These are phyloP conservation scores for Mycena sanguinolenta DNA, from an alignment of 768 basidiomycete genomes.

Conservation along the genomic window DNA sequence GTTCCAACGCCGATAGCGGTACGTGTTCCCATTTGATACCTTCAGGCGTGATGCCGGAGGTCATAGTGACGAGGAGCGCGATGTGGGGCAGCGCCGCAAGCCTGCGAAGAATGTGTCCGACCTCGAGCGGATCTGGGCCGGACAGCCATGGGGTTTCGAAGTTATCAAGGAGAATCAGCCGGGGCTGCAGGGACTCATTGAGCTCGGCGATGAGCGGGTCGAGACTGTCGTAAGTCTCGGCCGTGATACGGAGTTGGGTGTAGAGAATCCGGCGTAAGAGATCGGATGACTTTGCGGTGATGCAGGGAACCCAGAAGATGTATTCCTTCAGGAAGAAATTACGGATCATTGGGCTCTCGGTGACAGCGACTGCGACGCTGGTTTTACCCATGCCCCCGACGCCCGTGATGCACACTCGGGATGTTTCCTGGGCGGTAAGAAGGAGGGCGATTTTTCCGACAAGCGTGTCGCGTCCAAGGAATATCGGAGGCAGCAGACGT, in stretches of 20 bases:
- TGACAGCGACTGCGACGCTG: not conserved
- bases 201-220: constrained; percentile 41
- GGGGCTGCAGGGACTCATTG: constrained; percentile 35
- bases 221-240: constrained; percentile 25
- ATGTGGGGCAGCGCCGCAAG: constrained; percentile 31
- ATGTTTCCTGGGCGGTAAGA: not conserved
- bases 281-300: not conserved
- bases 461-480: not conserved
- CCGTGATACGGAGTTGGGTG: not conserved
- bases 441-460: not conserved
- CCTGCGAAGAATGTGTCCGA: too few species aligned
- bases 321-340: not conserved
- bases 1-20: too few species aligned
- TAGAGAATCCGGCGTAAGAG: not conserved
- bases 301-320: not conserved
- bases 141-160: too few species aligned
- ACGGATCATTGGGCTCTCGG: not conserved
- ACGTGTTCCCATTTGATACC: too few species aligned
- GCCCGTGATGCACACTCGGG: not conserved
- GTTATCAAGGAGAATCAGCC: constrained; percentile 50
- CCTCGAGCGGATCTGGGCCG: too few species aligned
- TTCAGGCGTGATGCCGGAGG: too few species aligned
- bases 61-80: constrained; percentile 38
- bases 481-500: too few species aligned
- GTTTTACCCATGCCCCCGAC: not conserved